Percentiles rank a stretch among this genome's conserved stretches.
These are phyloP conservation scores for Quercus lobata DNA, from an alignment of 331 rosid species.

Conservation along the genomic window DNA sequence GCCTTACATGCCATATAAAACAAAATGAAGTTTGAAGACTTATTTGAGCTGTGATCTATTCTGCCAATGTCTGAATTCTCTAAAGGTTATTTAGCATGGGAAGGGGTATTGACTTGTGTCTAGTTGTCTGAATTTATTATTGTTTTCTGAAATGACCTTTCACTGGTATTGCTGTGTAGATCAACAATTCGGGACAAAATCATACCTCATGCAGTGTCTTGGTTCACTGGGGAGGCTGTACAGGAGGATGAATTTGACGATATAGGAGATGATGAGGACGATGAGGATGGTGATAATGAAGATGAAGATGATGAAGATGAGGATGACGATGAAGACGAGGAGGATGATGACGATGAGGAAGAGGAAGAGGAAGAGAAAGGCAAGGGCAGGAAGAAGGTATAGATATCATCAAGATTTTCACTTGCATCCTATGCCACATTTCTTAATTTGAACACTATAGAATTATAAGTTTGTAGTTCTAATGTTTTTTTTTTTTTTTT, in stretches of 20 bases:
- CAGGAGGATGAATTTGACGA: slow-evolving; percentile 43
- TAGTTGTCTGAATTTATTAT: neutral
- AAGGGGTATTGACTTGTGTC: neutral
- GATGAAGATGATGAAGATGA: slow-evolving; percentile 13
- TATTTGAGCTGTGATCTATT: neutral
- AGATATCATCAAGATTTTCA: neutral
- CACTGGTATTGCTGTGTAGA: slow-evolving; percentile 31
- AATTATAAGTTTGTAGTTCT: neutral
- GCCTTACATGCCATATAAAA: neutral
- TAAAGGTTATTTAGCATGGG: neutral
- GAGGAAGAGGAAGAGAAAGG: slow-evolving; percentile 29
- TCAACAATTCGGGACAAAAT: slow-evolving; percentile 65
- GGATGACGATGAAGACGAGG: neutral
- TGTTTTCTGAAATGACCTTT: neutral
- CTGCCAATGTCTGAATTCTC: neutral
- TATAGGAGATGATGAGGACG: slow-evolving; percentile 19
- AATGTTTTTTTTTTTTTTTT: neutral
- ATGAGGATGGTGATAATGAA: neutral
- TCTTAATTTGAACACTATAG: neutral
- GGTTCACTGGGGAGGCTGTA: slow-evolving; percentile 76
- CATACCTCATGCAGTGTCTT: slow-evolving; percentile 71
- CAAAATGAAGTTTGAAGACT: neutral
- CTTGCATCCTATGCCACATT: neutral
- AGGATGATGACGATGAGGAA: neutral
- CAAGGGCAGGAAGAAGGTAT: slow-evolving; percentile 42